phyloP scores from a whole-genome alignment of 352 stramenopile species.

The Phytophthora macrochlamydospora region DNA sequence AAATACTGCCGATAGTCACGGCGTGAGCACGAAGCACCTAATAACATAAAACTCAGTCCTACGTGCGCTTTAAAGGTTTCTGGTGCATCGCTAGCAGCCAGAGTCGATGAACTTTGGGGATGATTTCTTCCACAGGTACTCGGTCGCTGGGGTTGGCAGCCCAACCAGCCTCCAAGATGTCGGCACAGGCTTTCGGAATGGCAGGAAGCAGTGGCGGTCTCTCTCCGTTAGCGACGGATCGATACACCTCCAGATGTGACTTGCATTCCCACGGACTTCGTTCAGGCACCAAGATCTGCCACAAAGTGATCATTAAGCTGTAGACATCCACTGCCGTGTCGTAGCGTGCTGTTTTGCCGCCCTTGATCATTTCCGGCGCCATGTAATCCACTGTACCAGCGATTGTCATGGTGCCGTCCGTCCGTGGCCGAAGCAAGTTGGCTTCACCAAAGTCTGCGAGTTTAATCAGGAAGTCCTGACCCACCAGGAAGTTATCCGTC shows the following conservation, averaged over 20 bases:
- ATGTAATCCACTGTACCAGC: slow-evolving; percentile 88
- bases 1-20: not conserved
- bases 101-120: slow-evolving; percentile 74
- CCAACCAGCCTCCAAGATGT: slow-evolving; percentile 81
- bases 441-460: slow-evolving; percentile 87
- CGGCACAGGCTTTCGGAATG: slow-evolving; percentile 71
- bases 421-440: slow-evolving; percentile 78
- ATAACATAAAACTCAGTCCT: slow-evolving; percentile 28
- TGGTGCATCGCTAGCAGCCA: slow-evolving; percentile 82
- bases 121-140: slow-evolving; percentile 77
- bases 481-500: slow-evolving; percentile 86
- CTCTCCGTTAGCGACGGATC: slow-evolving; percentile 69
- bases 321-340: slow-evolving; percentile 84
- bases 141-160: slow-evolving; percentile 70
- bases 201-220: slow-evolving; percentile 68
- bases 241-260: slow-evolving; percentile 85
- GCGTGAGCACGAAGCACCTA: not conserved
- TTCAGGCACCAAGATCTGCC: slow-evolving; percentile 86
- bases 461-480: slow-evolving; percentile 81
- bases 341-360: slow-evolving; percentile 80
- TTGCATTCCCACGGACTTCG: slow-evolving; percentile 76
- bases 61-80: slow-evolving; percentile 73
- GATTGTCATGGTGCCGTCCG: slow-evolving; percentile 87
- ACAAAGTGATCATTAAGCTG: slow-evolving; percentile 88
- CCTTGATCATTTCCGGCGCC: slow-evolving; percentile 85